Conservation (phyloP, 139 green algal genomes). For the Chlorella sp. region DNA sequence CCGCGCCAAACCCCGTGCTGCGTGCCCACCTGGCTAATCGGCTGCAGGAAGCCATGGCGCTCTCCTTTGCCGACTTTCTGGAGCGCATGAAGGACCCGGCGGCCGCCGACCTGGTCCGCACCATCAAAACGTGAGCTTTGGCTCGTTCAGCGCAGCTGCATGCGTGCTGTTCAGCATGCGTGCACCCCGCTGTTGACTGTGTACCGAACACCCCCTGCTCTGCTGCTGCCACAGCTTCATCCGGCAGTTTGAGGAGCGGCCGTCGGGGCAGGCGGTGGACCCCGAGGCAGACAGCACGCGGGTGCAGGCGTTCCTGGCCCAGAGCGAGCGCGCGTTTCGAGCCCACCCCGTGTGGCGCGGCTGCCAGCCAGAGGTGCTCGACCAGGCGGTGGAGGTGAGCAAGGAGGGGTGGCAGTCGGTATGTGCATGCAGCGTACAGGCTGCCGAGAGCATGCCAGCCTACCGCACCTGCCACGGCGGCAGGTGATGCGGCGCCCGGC, state of each 20-base stretch:
- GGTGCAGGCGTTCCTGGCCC: conserved; percentile 78
- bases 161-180: background rate
- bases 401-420: background rate
- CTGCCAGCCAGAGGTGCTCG: conserved; percentile 62
- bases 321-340: conserved; percentile 79
- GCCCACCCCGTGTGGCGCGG: conserved; percentile 86
- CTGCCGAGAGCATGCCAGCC: background rate
- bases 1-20: too few species aligned
- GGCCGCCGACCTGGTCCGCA: conserved; percentile 85
- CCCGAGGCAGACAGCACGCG: conserved; percentile 41
- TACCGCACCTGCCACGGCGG: too few species aligned
- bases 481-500: too few species aligned
- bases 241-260: conserved; percentile 50
- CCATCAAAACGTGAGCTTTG: conserved; percentile 73
- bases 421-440: too few species aligned
- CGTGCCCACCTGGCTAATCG: too few species aligned
- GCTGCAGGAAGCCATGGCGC: background rate
- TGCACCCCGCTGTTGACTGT: background rate
- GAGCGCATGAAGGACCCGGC: conserved; percentile 82
- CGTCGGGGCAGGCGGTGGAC: conserved; percentile 5
- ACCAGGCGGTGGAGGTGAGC: conserved; percentile 77
- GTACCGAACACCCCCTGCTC: background rate
- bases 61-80: conserved; percentile 86
- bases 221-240: conserved; percentile 49
- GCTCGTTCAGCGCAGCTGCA: background rate